Base-by-base conservation (phyloP, 306 rosid genomes). In the Ziziphus jujuba region DNA sequence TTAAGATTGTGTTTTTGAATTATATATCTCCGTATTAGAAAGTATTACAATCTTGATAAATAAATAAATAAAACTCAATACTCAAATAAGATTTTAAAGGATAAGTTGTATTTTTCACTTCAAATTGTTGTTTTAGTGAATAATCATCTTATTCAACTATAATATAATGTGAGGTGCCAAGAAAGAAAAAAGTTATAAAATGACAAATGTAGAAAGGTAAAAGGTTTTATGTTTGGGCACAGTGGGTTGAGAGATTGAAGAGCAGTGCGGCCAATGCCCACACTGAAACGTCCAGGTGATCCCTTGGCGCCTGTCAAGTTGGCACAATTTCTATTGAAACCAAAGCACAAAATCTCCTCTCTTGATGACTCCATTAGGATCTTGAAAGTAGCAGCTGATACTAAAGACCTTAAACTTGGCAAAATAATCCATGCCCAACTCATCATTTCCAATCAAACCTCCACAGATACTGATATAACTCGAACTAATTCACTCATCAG, bases 351-450 rank as follows among this genome's bases (percentile, higher is more conserved):
- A 36, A 57, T 66, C 52, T 67, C 23, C 64, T n/a, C 65, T 35
- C 61, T 80, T 51, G 69, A 69, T 34, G 50, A 79, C 61, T 72
- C 84, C 44, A 44, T 77, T 13, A 75, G 75, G 77, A 83, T 88
- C 61, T 60, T 83, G 72, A 85, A 85, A 65, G 38, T 54, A 12
- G 70, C 79, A 16, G 89, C 86, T 16, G 79, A 83, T 60, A 19
- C 65, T 35, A 83, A 74, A 60, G 64, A 52, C 55, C 71, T 81
- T 1, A 58, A 56, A 43, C n/a, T 56, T 3, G 91, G 95, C 3
- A 88, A 81, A 85, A 38, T 76, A 54, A 61, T 80, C 16, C 95
- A 88, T 68, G 76, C 87, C 77, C 82, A 79, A 68, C 69, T 79
- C 61, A 43, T 83, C 24, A 55, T 76, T 50, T 72, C 74, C 19